Evolutionary conservation across 176 grass and related monocot species (phyloP).

Genomic region (Elaeis guineensis): DNA sequence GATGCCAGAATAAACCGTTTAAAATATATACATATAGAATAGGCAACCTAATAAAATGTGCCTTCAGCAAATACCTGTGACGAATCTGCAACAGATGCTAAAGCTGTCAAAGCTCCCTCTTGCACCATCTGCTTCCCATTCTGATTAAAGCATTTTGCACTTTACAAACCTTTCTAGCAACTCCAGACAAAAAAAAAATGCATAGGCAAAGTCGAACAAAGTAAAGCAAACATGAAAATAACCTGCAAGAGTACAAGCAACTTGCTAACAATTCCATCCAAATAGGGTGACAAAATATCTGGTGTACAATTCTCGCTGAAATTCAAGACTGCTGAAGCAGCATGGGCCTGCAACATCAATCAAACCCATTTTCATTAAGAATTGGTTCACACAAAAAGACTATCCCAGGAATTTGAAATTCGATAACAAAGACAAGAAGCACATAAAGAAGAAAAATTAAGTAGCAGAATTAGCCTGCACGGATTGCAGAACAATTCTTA

Average conservation of each 20-base stretch:
- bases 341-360: slow-evolving; percentile 57
- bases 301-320: slow-evolving; percentile 98
- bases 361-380: neutral
- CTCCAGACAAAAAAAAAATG: no score
- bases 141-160: slow-evolving; percentile 23
- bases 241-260: slow-evolving; percentile 95
- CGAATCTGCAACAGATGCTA: slow-evolving; percentile 98
- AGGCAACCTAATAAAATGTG: neutral
- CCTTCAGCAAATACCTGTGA: slow-evolving; percentile 56
- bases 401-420: no score
- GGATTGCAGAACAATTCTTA: no score
- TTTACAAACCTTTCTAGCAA: no score
- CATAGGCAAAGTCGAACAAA: neutral
- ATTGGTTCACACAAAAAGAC: no score
- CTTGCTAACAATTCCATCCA: slow-evolving; percentile 92
- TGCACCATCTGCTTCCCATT: slow-evolving; percentile 99
- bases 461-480: no score
- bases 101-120: slow-evolving; percentile 92
- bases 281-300: slow-evolving; percentile 83
- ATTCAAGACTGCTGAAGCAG: slow-evolving; percentile 88
- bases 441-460: no score
- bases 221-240: neutral
- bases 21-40: neutral
- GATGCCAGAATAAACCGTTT: neutral
- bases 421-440: no score